phyloP scores from a whole-genome alignment of 805 yeast genomes.

The Saccharomycopsis schoenii region DNA sequence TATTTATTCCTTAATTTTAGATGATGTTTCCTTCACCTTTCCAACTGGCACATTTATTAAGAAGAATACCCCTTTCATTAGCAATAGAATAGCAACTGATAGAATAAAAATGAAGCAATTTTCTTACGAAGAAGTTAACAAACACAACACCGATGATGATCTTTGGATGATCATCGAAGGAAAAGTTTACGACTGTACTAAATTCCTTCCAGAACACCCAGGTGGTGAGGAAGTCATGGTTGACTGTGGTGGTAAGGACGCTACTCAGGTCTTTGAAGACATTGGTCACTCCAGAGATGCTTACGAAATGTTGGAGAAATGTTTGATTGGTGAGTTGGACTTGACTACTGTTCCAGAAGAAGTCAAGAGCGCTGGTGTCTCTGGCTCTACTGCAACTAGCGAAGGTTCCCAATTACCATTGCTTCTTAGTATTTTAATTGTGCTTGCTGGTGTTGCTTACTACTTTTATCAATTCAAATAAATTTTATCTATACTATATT shows the following conservation, averaged over 20 bases:
- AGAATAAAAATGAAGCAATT: conserved; percentile 13
- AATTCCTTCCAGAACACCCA: conserved; percentile 44
- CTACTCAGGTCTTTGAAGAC: conserved; percentile 61
- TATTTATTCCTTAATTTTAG: neutral
- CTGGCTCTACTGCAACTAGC: conserved; percentile 18
- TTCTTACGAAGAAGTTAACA: conserved; percentile 40
- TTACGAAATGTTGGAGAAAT: conserved; percentile 55
- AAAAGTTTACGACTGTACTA: conserved; percentile 66
- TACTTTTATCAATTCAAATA: conserved; percentile 21
- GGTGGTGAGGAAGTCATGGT: conserved; percentile 79
- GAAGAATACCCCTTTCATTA: neutral
- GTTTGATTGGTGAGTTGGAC: conserved; percentile 73
- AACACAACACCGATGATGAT: conserved; percentile 67
- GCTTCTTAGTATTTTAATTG: conserved; percentile 29
- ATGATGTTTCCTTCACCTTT: neutral
- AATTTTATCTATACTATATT: neutral
- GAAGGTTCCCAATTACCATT: conserved; percentile 26
- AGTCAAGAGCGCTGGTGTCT: conserved; percentile 20
- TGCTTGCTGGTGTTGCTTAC: conserved; percentile 35
- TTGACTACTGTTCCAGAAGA: conserved; percentile 38
- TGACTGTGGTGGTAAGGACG: conserved; percentile 77
- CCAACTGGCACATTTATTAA: neutral
- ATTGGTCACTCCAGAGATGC: conserved; percentile 99
- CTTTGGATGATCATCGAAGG: conserved; percentile 80
- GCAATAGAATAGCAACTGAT: conserved; percentile 1